Base-by-base conservation (phyloP, 768 basidiomycete species). In the Trametes sanguinea region DNA sequence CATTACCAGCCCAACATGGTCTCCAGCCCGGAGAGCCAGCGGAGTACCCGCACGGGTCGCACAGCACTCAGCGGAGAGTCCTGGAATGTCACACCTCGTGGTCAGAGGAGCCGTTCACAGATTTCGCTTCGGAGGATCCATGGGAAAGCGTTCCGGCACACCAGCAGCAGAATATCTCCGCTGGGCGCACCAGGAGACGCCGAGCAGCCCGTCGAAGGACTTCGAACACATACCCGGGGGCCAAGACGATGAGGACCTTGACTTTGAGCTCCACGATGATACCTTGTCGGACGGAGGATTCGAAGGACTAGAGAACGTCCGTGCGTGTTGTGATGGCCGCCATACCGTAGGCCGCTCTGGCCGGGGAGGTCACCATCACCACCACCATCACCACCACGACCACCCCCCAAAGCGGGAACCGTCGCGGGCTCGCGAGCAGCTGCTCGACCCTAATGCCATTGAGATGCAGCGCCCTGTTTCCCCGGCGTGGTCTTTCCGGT, bases 281-380 rank as follows among this genome's bases (percentile, higher is more conserved):
- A 80, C 80, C 22, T 73, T 83, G 64, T 89, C 86, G 11, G 91
- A 92, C 65, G 87, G 87, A 35, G 92, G 86, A 4, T 98, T 85
- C 71, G 95, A 98, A 69, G 95, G 94, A 0, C 74, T 98, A 57
- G 95, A 98, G 77, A 98, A 98, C 69, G 95, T 98, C 22, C 84
- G 96, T 27, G 94, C 90, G 1, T 94, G 92, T 72, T 94, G 92
- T 68, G 91, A 93, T 72, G 92, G 92, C 17, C 81, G 85, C 54
- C 93, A 95, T 74, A 94, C 92, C 1, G 91, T 95, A 16, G 91
- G 92, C 0, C 83, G 81, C 61, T 77, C 80, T 40, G 81, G 79
- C 33, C 80, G 81, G 14, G 76, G 77, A 43, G 81, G 84, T 51
- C 83, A 85, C 55, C 87, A 86, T 48, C 86, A 85, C 30, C 84